A percentile compares a stretch with the other conserved stretches of the same genome.
Evolutionary conservation across 139 green algal species (phyloP).

Genomic region (Desmodesmus armatus): DNA sequence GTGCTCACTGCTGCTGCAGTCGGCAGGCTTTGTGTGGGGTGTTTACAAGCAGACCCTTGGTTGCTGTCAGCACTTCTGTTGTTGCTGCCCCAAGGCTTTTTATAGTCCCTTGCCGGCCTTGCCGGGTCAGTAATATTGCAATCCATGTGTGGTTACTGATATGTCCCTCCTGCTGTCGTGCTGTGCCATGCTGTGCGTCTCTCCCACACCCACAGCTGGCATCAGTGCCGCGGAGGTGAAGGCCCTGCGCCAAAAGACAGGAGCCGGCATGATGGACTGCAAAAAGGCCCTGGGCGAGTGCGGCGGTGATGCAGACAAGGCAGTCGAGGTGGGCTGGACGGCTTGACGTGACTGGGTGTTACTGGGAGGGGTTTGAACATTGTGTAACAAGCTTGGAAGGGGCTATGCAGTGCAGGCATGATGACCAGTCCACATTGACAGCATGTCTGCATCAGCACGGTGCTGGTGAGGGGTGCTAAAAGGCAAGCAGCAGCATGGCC

Average conservation of each 20-base stretch:
- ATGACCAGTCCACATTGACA: neutral
- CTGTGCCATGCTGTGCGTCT: constrained; percentile 12
- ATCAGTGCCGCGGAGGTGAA: constrained; percentile 90
- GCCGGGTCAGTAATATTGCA: too few species aligned
- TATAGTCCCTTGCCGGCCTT: too few species aligned
- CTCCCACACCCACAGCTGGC: too few species aligned
- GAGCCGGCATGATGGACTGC: constrained; percentile 99
- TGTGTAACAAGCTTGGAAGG: neutral
- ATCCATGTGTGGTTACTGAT: neutral
- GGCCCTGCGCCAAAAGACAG: constrained; percentile 82
- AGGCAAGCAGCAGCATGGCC: too few species aligned
- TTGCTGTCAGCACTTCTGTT: too few species aligned
- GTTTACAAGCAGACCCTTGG: too few species aligned
- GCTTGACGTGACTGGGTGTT: neutral
- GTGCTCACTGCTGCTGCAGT: too few species aligned
- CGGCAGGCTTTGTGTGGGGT: too few species aligned
- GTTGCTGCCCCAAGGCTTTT: too few species aligned
- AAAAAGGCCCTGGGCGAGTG: constrained; percentile 96
- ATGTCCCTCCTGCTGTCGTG: neutral
- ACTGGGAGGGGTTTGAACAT: neutral
- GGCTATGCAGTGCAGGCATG: neutral
- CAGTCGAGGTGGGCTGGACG: constrained; percentile 82
- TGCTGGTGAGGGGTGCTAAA: too few species aligned
- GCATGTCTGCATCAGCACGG: neutral
- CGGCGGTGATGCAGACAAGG: constrained; percentile 83